Evolutionary conservation across 1,284 basidiomycete species (phyloP).

Genomic region (Phylloboletellus chloephorus): DNA sequence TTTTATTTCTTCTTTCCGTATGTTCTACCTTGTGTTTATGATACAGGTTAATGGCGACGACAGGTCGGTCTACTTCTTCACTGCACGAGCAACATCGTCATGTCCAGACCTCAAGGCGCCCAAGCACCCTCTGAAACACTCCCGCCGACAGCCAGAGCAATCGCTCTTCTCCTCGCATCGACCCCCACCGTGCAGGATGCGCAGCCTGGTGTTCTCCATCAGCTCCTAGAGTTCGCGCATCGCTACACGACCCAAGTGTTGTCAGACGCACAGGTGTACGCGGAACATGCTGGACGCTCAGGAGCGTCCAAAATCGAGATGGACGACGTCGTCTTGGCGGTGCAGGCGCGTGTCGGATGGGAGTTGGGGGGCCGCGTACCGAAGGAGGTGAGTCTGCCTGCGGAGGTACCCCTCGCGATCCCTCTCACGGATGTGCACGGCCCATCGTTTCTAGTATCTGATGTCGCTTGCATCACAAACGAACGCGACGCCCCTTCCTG

Average conservation of each 20-base stretch:
- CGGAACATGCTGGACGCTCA: constrained; percentile 83
- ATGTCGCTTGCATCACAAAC: constrained; percentile 86
- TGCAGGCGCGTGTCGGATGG: constrained; percentile 92
- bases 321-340: constrained; percentile 88
- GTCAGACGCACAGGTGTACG: constrained; percentile 86
- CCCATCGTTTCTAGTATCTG: constrained; percentile 58
- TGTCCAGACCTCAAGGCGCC: constrained; percentile 48
- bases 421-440: background rate
- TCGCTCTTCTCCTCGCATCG: constrained; percentile 88
- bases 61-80: too few relatives aligned
- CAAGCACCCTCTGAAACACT: constrained; percentile 55
- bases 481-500: constrained; percentile 83
- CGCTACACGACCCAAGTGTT: constrained; percentile 92
- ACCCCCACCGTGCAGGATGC: constrained; percentile 92
- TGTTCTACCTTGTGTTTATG: constrained; percentile 10
- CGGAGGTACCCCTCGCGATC: background rate
- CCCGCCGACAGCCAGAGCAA: constrained; percentile 87
- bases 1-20: constrained; percentile 8
- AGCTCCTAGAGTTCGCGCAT: constrained; percentile 93
- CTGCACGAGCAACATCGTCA: constrained; percentile 22
- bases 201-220: constrained; percentile 90
- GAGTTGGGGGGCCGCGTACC: constrained; percentile 91
- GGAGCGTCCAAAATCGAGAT: constrained; percentile 68
- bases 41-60: too few relatives aligned
- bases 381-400: constrained; percentile 71